A percentile compares a stretch with the other conserved stretches of the same genome.
phyloP scores from a whole-genome alignment of 2,329 filamentous ascomycete genomes.

The Monosporascus sp. region DNA sequence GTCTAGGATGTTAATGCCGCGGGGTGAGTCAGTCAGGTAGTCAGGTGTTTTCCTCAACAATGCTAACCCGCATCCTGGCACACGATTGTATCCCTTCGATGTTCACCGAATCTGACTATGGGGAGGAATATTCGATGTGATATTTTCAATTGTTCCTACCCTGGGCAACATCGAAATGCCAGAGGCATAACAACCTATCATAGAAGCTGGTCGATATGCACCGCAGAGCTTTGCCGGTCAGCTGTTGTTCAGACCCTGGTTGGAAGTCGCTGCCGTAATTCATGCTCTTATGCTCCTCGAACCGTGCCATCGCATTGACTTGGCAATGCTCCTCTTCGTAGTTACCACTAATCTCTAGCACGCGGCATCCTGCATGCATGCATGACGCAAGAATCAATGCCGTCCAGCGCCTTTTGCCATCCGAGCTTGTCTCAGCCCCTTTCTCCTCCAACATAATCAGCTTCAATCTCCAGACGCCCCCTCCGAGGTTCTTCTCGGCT shows the following conservation, averaged over 20 bases:
- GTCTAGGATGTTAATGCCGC: not conserved
- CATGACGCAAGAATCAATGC: slow-evolving; percentile 72
- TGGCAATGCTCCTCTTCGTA: slow-evolving; percentile 41
- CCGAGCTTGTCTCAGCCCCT: slow-evolving; percentile 11
- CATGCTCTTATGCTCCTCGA: slow-evolving; percentile 89
- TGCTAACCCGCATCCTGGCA: too few species aligned
- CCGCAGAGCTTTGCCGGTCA: slow-evolving; percentile 26
- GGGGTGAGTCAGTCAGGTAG: not conserved
- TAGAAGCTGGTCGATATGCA: slow-evolving; percentile 75
- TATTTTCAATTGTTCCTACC: too few species aligned
- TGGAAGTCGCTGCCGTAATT: slow-evolving; percentile 82
- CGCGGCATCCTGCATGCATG: slow-evolving; percentile 80
- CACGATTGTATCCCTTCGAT: too few species aligned
- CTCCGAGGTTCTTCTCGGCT: slow-evolving; percentile 63
- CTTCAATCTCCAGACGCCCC: slow-evolving; percentile 84
- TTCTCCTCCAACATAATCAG: slow-evolving; percentile 37
- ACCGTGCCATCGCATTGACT: slow-evolving; percentile 63
- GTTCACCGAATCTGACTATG: too few species aligned
- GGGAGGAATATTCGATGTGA: too few species aligned
- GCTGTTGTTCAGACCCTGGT: slow-evolving; percentile 25
- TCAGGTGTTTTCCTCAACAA: too few species aligned
- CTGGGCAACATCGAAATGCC: slow-evolving; percentile 35
- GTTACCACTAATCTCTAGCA: slow-evolving; percentile 46
- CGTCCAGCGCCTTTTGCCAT: slow-evolving; percentile 13
- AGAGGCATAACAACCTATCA: slow-evolving; percentile 65